phyloP scores from a whole-genome alignment of 495 filamentous ascomycete genomes.

The Aspergillus steynii region DNA sequence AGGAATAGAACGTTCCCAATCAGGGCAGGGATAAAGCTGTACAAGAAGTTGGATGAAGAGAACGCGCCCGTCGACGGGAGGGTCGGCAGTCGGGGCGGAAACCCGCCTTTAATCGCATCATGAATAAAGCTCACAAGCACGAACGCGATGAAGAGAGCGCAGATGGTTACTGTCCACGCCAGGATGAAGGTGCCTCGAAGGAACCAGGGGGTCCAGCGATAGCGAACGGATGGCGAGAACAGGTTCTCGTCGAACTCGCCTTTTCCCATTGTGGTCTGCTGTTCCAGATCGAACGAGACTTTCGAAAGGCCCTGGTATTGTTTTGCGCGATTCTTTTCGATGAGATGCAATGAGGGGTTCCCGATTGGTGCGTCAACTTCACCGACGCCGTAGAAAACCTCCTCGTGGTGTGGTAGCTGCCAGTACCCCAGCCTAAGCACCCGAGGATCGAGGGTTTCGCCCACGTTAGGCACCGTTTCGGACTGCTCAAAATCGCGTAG shows the following conservation, averaged over 20 bases:
- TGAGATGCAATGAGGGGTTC: slow-evolving; percentile 54
- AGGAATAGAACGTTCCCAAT: slow-evolving; percentile 77
- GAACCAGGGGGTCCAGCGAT: slow-evolving; percentile 78
- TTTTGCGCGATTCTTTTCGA: slow-evolving; percentile 31
- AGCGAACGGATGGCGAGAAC: slow-evolving; percentile 50
- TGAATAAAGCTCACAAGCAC: slow-evolving; percentile 77
- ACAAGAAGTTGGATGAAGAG: slow-evolving; percentile 84
- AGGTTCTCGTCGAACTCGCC: slow-evolving; percentile 43
- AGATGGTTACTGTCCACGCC: slow-evolving; percentile 59
- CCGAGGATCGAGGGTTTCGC: slow-evolving; percentile 44
- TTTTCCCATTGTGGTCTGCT: slow-evolving; percentile 31
- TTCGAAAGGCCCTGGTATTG: slow-evolving; percentile 32
- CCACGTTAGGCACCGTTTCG: slow-evolving; percentile 53
- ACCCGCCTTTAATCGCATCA: slow-evolving; percentile 64
- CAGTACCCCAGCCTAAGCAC: slow-evolving; percentile 79
- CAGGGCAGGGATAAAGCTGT: slow-evolving; percentile 77
- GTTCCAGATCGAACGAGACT: slow-evolving; percentile 46
- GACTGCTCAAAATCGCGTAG: slow-evolving; percentile 65
- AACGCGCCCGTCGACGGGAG: slow-evolving; percentile 65
- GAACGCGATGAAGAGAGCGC: slow-evolving; percentile 69
- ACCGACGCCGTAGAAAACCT: slow-evolving; percentile 66
- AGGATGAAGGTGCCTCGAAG: slow-evolving; percentile 64
- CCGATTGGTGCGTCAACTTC: slow-evolving; percentile 58
- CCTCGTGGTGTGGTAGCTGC: slow-evolving; percentile 59
- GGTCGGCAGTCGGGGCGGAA: slow-evolving; percentile 64